Conservation (phyloP, 192 early-diverging fungal species). For the Backusella sp. region DNA sequence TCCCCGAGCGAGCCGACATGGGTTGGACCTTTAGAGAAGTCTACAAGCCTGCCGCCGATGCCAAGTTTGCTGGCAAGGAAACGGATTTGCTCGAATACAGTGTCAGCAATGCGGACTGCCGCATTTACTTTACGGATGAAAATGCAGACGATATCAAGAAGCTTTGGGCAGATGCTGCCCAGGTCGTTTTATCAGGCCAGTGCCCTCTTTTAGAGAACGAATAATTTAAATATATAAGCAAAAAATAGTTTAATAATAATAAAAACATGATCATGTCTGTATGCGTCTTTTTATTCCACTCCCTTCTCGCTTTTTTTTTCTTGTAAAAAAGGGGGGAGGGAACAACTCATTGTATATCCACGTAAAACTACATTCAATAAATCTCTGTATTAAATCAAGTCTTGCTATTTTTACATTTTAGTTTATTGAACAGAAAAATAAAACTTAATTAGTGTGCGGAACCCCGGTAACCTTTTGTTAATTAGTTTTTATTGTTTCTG, state of each 20-base stretch:
- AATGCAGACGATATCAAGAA: conserved; percentile 29
- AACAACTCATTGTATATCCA: not conserved
- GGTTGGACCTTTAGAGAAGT: conserved; percentile 39
- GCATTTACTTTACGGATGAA: conserved; percentile 32
- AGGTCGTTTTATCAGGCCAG: conserved; percentile 18
- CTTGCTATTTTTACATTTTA: too few species aligned
- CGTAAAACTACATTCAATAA: not conserved
- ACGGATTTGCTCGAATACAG: conserved; percentile 31
- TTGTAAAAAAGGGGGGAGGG: too few species aligned
- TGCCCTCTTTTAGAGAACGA: conserved; percentile 24
- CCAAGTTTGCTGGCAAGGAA: conserved; percentile 10
- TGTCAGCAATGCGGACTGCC: conserved; percentile 32
- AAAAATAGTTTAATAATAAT: not conserved
- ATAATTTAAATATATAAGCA: not conserved
- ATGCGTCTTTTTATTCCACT: not conserved
- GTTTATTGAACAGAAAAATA: too few species aligned
- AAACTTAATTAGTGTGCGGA: too few species aligned
- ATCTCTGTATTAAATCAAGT: too few species aligned
- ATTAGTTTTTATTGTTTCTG: too few species aligned
- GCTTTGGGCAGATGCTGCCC: conserved; percentile 28
- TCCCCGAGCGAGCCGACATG: conserved; percentile 38
- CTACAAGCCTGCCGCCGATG: conserved; percentile 18
- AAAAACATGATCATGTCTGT: not conserved
- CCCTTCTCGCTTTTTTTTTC: not conserved
- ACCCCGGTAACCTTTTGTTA: too few species aligned